A percentile compares a stretch with the other conserved stretches of the same genome.
Conservation (phyloP, 768 basidiomycete genomes). For the Termitomyces sp. region DNA sequence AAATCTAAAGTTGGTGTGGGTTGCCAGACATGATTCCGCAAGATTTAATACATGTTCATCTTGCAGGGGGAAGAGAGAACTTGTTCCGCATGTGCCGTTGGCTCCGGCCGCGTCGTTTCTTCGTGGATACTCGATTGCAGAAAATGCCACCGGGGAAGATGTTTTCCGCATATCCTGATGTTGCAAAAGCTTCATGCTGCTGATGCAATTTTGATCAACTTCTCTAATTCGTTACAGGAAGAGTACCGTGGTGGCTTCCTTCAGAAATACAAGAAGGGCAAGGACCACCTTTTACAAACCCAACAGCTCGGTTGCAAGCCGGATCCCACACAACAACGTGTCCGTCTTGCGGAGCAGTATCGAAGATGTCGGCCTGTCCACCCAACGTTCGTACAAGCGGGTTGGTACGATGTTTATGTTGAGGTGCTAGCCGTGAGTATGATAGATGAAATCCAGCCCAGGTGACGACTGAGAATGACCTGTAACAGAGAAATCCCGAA, state of each 20-base stretch:
- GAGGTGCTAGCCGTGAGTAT: constrained; percentile 4
- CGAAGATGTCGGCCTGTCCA: constrained; percentile 41
- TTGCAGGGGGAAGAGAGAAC: constrained; percentile 6
- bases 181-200: constrained; percentile 29
- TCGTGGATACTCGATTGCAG: constrained; percentile 28
- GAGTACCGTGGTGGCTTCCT: constrained; percentile 21
- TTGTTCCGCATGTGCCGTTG: constrained; percentile 6
- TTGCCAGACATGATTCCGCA: neutral
- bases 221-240: constrained; percentile 18
- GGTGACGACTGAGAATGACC: neutral
- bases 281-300: constrained; percentile 11
- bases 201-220: constrained; percentile 26
- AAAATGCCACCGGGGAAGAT: constrained; percentile 32
- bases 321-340: constrained; percentile 30
- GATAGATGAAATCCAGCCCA: neutral
- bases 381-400: constrained; percentile 30
- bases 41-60: neutral
- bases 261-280: constrained; percentile 12
- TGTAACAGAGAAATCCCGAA: neutral
- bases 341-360: constrained; percentile 42
- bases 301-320: constrained; percentile 29
- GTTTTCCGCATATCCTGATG: constrained; percentile 31
- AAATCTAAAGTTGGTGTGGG: constrained; percentile 4
- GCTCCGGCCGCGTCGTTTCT: constrained; percentile 14
- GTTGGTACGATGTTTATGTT: constrained; percentile 55